phyloP scores from a whole-genome alignment of 306 rosid species.

The Vachellia collinsii region DNA sequence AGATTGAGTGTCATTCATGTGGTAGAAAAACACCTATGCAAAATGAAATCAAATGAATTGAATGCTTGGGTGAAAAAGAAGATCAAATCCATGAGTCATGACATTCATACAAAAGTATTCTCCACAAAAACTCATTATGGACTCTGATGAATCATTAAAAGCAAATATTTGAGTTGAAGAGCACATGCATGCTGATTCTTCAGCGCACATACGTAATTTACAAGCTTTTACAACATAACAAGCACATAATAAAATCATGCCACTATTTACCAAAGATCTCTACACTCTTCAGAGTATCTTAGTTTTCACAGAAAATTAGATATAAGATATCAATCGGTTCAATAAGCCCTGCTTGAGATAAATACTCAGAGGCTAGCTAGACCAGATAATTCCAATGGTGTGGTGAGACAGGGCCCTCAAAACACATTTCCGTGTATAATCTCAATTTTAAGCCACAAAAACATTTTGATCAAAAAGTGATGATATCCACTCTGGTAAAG shows the following conservation, averaged over 20 bases:
- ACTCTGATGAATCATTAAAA: background rate
- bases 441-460: background rate
- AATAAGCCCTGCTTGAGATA: background rate
- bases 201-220: background rate
- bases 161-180: background rate
- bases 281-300: background rate
- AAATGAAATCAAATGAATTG: background rate
- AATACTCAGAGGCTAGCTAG: background rate
- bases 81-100: background rate
- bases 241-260: background rate
- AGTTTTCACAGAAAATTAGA: background rate
- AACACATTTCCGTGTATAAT: background rate
- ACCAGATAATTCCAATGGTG: background rate
- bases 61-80: slow-evolving; percentile 14
- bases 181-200: background rate
- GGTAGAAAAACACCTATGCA: background rate
- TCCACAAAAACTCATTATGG: background rate
- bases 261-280: background rate
- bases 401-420: background rate
- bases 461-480: background rate
- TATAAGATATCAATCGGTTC: background rate
- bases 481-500: background rate
- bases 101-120: background rate
- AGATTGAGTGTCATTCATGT: background rate
- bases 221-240: background rate